Percentiles rank a stretch among this genome's conserved stretches.
These are phyloP conservation scores for Didymella arachidicola DNA, from an alignment of 2,329 filamentous ascomycete genomes.

Conservation along the genomic window DNA sequence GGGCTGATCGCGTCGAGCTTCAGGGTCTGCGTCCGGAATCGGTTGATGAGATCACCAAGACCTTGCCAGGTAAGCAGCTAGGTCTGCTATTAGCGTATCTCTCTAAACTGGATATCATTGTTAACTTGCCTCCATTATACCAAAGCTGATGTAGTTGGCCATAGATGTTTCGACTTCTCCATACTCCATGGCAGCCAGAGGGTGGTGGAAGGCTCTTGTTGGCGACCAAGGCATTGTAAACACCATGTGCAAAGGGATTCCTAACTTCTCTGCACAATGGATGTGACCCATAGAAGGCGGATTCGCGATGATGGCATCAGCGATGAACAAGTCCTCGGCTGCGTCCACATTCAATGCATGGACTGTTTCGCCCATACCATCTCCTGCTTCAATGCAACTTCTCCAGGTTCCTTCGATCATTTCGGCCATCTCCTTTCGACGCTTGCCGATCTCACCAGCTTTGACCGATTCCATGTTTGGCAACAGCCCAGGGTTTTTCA, in stretches of 20 bases:
- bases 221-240: conserved; percentile 72
- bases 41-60: conserved; percentile 59
- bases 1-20: conserved; percentile 52
- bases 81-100: background rate
- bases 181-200: conserved; percentile 58
- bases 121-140: conserved; percentile 51
- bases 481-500: conserved; percentile 56
- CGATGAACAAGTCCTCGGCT: conserved; percentile 70
- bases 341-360: conserved; percentile 25
- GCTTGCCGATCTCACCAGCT: conserved; percentile 46
- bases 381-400: conserved; percentile 52
- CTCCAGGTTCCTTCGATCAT: conserved; percentile 47
- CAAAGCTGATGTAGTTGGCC: conserved; percentile 58
- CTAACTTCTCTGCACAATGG: conserved; percentile 75
- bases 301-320: conserved; percentile 59
- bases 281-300: conserved; percentile 52
- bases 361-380: conserved; percentile 26
- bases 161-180: conserved; percentile 44
- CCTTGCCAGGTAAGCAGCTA: conserved; percentile 60
- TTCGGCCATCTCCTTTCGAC: conserved; percentile 38
- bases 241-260: conserved; percentile 79
- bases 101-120: background rate
- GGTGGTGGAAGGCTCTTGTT: conserved; percentile 59
- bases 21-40: conserved; percentile 51
- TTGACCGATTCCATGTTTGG: conserved; percentile 40